A percentile compares a stretch with the other conserved stretches of the same genome.
Conservation (phyloP, 148 eudicot species). For the Polygonum aviculare region DNA sequence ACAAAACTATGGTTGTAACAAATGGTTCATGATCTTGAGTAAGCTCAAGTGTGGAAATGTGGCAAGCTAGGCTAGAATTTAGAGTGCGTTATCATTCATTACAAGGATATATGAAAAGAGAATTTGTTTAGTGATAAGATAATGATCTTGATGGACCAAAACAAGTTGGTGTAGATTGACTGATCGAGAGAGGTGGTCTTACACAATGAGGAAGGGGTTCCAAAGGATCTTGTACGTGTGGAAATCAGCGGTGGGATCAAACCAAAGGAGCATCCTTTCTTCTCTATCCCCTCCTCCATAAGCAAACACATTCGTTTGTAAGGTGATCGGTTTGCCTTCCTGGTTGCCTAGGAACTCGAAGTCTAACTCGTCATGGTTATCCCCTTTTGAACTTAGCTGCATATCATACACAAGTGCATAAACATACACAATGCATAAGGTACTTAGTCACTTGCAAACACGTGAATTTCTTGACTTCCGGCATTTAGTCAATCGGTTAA, state of each 20-base stretch:
- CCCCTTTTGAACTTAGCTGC: constrained; percentile 14
- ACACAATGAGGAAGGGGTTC: constrained; percentile 22
- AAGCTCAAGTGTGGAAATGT: too few relatives aligned
- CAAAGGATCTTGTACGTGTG: constrained; percentile 24
- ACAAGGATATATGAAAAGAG: too few relatives aligned
- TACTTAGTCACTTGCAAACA: too few relatives aligned
- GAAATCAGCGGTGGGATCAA: constrained; percentile 26
- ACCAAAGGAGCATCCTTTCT: constrained; percentile 27
- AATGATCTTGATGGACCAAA: background rate
- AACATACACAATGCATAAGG: too few relatives aligned
- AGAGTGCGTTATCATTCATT: too few relatives aligned
- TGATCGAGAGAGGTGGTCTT: constrained; percentile 16
- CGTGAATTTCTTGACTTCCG: too few relatives aligned
- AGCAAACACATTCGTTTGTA: constrained; percentile 24
- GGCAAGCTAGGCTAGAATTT: too few relatives aligned
- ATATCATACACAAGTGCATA: background rate
- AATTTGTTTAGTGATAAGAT: too few relatives aligned
- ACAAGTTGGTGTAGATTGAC: background rate
- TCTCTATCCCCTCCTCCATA: constrained; percentile 25
- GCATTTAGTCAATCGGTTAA: too few relatives aligned
- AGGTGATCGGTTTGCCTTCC: constrained; percentile 20
- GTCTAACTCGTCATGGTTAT: constrained; percentile 25
- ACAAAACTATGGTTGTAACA: background rate
- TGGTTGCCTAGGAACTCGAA: constrained; percentile 27
- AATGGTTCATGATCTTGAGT: too few relatives aligned